A percentile compares a stretch with the other conserved stretches of the same genome.
These are phyloP conservation scores for Trametes versicolor DNA, from an alignment of 1,284 basidiomycete genomes.

Conservation along the genomic window DNA sequence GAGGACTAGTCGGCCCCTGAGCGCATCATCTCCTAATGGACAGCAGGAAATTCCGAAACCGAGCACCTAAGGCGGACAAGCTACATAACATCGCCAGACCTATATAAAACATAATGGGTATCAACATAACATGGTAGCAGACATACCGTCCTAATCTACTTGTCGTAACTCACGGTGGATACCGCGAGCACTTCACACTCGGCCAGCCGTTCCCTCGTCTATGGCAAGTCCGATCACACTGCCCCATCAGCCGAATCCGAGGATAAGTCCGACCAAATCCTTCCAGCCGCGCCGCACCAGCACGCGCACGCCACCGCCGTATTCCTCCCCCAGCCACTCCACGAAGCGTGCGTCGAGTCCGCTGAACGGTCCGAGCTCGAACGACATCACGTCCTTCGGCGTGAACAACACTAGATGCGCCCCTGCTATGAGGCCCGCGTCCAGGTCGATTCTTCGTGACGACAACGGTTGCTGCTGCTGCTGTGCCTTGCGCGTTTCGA, in stretches of 20 bases:
- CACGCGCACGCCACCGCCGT: constrained; percentile 56
- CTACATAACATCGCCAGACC: not conserved
- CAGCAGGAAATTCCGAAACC: too few species aligned
- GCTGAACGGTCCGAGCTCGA: constrained; percentile 79
- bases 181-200: too few species aligned
- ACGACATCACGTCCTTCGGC: constrained; percentile 69
- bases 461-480: constrained; percentile 18
- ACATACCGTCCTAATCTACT: not conserved
- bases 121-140: constrained; percentile 4
- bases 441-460: constrained; percentile 18
- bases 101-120: constrained; percentile 6
- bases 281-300: constrained; percentile 59
- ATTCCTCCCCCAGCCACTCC: constrained; percentile 78
- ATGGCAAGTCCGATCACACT: not conserved
- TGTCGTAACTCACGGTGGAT: not conserved
- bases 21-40: too few species aligned
- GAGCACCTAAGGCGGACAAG: too few species aligned
- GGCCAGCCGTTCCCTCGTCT: not conserved
- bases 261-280: constrained; percentile 56
- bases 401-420: constrained; percentile 48
- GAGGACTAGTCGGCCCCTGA: too few species aligned
- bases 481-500: constrained; percentile 45
- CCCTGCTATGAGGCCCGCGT: not conserved
- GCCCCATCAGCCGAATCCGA: constrained; percentile 48
- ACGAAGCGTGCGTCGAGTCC: constrained; percentile 72